Evolutionary conservation across 1,284 basidiomycete species (phyloP), one percentile per base, ranked within the genome.

Genomic region (Agaricales sp.): DNA sequence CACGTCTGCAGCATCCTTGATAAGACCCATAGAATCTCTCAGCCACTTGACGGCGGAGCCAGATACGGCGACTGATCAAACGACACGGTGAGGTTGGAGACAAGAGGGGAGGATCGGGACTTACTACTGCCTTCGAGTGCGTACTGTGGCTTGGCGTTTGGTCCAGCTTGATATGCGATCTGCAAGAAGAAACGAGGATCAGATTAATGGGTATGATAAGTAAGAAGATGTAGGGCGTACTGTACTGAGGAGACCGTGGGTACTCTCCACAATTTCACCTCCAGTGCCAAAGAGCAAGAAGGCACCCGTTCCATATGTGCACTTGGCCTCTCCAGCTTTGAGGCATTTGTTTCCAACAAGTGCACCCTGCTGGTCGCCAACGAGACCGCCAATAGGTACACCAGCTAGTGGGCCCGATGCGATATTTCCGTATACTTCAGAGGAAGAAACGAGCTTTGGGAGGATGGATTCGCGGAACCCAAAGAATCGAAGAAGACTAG

Each of bases 21-120:
- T 95, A 55, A 99, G 67, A 20, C 75, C 70, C 74, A 99, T 80
- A 30, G 88, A 86, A 67, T 99, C 96, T 22, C 95, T 85, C 8
- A 99, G 72, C 92, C 95, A 99, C 68, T 96, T 94, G 63, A 99
- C 84, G 6, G 92, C 92, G 55, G 87, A 90, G 30, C 95, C 95
- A 11, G 93, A 94, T 22, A 98, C 96, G 26, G 90, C 91, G 57
- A 98, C 87, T 87, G 51, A 39, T 18, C 43, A n/a, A 39, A 48
- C 45, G 19, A 24, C 38, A 41, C 13, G 11, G 23, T 49, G 24
- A 53, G 51, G 50, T 45, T 46, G 37, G 47, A 3, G 18, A 16
- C 3, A n/a, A 18, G 4, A 25, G 50, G 51, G 18, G n/a, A 19
- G 50, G n/a, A 46, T 20, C 46, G n/a, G 14, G 26, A 71, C 85